phyloP scores from a whole-genome alignment of 441 rosid species.

The Biscutella auriculata region DNA sequence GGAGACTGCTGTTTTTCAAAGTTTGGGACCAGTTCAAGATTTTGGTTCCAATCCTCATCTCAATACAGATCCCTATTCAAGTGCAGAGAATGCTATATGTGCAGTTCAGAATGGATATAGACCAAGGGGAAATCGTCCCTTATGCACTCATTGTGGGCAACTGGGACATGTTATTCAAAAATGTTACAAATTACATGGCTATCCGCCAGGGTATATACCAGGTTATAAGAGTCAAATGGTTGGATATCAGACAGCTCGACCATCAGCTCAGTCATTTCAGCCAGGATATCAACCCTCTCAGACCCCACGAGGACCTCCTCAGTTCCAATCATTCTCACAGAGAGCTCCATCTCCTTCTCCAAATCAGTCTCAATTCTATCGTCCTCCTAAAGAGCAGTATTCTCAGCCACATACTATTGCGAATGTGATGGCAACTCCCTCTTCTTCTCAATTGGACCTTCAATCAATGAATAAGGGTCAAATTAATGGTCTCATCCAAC shows the following conservation, averaged over 20 bases:
- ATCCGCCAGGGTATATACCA: neutral
- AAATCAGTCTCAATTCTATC: no score
- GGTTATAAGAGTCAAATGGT: neutral
- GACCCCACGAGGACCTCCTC: neutral
- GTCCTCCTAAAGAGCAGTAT: no score
- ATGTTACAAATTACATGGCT: neutral
- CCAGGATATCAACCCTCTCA: neutral
- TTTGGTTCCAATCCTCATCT: no score
- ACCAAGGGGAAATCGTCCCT: neutral
- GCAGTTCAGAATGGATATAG: no score
- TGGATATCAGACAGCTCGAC: no score
- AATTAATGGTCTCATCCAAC: neutral
- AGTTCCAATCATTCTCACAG: no score
- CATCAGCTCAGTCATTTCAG: neutral
- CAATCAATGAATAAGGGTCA: neutral
- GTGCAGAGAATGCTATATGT: no score
- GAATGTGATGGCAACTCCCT: no score
- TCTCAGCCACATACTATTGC: no score
- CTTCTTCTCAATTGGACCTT: no score
- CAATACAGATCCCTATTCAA: no score
- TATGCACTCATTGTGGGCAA: neutral
- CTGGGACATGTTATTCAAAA: neutral
- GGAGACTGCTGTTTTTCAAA: neutral
- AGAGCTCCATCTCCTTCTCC: no score
- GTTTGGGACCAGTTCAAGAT: neutral